Conservation (phyloP, 2,329 filamentous ascomycete genomes). For the Shiraia bambusicola region DNA sequence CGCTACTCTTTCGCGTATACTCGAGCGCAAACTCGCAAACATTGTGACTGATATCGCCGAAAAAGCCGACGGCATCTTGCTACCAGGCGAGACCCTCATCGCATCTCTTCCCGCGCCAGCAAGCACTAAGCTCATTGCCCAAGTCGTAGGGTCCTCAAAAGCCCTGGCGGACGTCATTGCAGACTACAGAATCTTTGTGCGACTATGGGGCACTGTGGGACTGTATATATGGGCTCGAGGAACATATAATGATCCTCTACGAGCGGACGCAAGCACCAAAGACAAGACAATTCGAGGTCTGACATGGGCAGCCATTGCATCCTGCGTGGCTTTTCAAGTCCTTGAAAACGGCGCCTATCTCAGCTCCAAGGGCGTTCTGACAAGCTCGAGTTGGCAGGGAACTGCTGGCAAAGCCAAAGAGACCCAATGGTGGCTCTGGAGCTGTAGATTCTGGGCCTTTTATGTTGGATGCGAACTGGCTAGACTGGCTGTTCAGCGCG, state of each 20-base stretch:
- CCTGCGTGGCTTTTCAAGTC: constrained; percentile 70
- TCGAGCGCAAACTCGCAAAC: constrained; percentile 37
- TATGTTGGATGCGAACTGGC: constrained; percentile 77
- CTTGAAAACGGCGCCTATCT: constrained; percentile 85
- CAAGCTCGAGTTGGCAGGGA: constrained; percentile 49
- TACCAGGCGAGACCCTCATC: constrained; percentile 47
- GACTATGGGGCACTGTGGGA: constrained; percentile 75
- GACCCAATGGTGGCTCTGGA: constrained; percentile 67
- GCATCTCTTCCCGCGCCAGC: constrained; percentile 40
- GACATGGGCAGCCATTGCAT: constrained; percentile 66
- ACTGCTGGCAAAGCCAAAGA: constrained; percentile 53
- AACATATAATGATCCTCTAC: constrained; percentile 33
- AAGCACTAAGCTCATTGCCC: constrained; percentile 36
- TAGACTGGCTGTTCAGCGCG: constrained; percentile 54
- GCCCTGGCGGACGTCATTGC: constrained; percentile 64
- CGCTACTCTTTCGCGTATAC: constrained; percentile 42
- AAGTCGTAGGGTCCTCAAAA: constrained; percentile 37
- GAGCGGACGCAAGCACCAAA: constrained; percentile 24
- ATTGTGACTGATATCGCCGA: constrained; percentile 41
- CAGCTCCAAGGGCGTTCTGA: constrained; percentile 68
- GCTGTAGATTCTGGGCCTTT: constrained; percentile 75
- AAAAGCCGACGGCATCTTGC: constrained; percentile 43
- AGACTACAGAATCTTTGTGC: constrained; percentile 70
- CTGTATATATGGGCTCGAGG: constrained; percentile 67
- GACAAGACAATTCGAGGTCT: constrained; percentile 47